Evolutionary conservation across 495 filamentous ascomycete species (phyloP).

Genomic region (Tuber calosporum): DNA sequence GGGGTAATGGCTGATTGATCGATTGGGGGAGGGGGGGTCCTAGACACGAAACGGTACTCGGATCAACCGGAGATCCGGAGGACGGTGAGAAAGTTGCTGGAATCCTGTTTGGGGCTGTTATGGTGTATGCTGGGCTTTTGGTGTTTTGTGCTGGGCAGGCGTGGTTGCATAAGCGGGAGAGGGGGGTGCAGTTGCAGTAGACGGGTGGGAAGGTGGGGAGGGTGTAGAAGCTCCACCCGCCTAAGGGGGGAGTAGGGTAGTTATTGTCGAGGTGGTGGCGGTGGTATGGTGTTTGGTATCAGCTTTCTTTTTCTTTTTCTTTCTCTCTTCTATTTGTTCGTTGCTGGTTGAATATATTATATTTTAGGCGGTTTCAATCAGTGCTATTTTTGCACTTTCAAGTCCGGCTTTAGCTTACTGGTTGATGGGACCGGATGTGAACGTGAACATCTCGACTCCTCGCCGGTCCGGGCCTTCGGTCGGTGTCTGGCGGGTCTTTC

Average conservation of each 20-base stretch:
- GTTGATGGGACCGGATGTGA: neutral
- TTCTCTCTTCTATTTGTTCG: neutral
- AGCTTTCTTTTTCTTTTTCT: neutral
- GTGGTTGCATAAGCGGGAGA: constrained; percentile 37
- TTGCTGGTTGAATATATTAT: neutral
- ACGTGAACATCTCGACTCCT: neutral
- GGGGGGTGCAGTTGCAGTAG: constrained; percentile 27
- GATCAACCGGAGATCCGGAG: constrained; percentile 31
- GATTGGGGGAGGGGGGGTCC: no score
- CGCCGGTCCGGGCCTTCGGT: neutral
- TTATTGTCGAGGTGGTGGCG: neutral
- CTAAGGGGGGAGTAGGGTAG: no score
- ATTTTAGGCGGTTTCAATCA: neutral
- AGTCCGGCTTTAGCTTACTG: neutral
- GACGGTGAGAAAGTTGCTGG: constrained; percentile 33
- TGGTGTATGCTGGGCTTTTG: constrained; percentile 38
- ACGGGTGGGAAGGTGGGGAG: neutral
- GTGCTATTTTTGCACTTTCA: neutral
- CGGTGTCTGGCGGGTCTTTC: neutral
- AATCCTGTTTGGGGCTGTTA: constrained; percentile 32
- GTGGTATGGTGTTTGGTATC: neutral
- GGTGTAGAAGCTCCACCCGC: constrained; percentile 10
- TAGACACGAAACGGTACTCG: constrained; percentile 39
- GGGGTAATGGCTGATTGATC: neutral
- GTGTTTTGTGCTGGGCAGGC: constrained; percentile 39